These are phyloP conservation scores for Hydnum rufescens DNA, from an alignment of 768 basidiomycete species.

Conservation along the genomic window DNA sequence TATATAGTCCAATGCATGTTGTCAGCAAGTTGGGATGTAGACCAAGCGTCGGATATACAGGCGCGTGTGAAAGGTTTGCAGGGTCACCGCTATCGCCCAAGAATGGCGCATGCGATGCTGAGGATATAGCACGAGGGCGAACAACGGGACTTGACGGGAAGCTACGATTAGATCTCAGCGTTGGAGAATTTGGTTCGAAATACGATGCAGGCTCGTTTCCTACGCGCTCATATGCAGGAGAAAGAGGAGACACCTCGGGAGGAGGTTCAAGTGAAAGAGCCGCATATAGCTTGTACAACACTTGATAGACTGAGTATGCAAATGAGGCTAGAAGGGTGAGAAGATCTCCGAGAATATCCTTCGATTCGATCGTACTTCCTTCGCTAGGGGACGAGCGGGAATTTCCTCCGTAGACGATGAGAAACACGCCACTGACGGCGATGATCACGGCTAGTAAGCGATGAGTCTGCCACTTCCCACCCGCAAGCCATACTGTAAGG, in stretches of 20 bases:
- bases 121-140: not conserved
- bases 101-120: not conserved
- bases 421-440: slow-evolving; percentile 61
- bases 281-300: slow-evolving; percentile 63
- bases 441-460: slow-evolving; percentile 53
- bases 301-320: slow-evolving; percentile 60
- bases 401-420: slow-evolving; percentile 66
- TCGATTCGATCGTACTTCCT: not conserved
- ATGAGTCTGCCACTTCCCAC: slow-evolving; percentile 34
- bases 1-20: slow-evolving; percentile 7
- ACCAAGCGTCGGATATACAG: slow-evolving; percentile 5
- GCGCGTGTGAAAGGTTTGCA: not conserved
- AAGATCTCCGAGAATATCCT: slow-evolving; percentile 40
- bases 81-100: not conserved
- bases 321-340: slow-evolving; percentile 55
- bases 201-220: not conserved
- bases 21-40: slow-evolving; percentile 10
- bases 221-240: not conserved
- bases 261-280: slow-evolving; percentile 22
- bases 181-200: not conserved
- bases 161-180: not conserved
- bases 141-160: not conserved
- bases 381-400: slow-evolving; percentile 5
- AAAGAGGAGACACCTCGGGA: not conserved
- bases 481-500: slow-evolving; percentile 35